Conservation (phyloP, 2,329 filamentous ascomycete species). For the Hypoxylon rubiginosum region DNA sequence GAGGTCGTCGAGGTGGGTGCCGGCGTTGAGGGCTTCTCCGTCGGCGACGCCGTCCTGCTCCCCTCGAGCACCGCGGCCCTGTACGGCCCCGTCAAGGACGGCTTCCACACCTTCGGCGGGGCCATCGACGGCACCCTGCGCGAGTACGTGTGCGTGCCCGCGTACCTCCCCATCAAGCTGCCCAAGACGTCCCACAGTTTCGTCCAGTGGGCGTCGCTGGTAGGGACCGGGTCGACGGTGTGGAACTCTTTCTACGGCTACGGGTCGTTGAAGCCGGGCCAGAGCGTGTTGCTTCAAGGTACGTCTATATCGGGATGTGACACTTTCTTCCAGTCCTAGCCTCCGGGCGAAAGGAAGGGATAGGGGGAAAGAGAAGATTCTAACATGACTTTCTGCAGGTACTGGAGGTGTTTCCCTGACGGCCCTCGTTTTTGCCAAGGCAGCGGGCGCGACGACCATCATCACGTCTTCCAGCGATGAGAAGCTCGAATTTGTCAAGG, state of each 20-base stretch:
- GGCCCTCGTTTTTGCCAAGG: slow-evolving; percentile 62
- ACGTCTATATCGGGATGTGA: slow-evolving; percentile 6
- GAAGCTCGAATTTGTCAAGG: slow-evolving; percentile 58
- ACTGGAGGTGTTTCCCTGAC: slow-evolving; percentile 63
- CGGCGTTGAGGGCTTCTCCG: slow-evolving; percentile 41
- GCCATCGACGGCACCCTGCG: slow-evolving; percentile 56
- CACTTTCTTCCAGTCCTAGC: background rate
- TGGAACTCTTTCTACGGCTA: slow-evolving; percentile 64
- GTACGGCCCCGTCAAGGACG: slow-evolving; percentile 47
- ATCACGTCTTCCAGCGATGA: slow-evolving; percentile 66
- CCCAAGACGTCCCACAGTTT: slow-evolving; percentile 51
- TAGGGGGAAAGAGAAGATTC: background rate
- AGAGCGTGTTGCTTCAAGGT: slow-evolving; percentile 56
- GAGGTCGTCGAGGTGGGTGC: slow-evolving; percentile 51
- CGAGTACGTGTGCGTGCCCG: slow-evolving; percentile 59
- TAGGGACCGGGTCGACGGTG: slow-evolving; percentile 61
- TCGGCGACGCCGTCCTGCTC: slow-evolving; percentile 53
- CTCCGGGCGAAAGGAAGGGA: too few species aligned
- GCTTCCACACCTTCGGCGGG: slow-evolving; percentile 48
- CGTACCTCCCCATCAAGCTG: slow-evolving; percentile 55
- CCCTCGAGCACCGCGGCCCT: slow-evolving; percentile 44
- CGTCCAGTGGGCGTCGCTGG: slow-evolving; percentile 55
- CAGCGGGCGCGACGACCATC: slow-evolving; percentile 59
- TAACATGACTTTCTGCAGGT: slow-evolving; percentile 47
- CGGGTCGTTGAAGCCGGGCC: slow-evolving; percentile 55